Percentiles rank a stretch among this genome's conserved stretches.
phyloP scores from a whole-genome alignment of 2,329 filamentous ascomycete species.

The Capronia americana region DNA sequence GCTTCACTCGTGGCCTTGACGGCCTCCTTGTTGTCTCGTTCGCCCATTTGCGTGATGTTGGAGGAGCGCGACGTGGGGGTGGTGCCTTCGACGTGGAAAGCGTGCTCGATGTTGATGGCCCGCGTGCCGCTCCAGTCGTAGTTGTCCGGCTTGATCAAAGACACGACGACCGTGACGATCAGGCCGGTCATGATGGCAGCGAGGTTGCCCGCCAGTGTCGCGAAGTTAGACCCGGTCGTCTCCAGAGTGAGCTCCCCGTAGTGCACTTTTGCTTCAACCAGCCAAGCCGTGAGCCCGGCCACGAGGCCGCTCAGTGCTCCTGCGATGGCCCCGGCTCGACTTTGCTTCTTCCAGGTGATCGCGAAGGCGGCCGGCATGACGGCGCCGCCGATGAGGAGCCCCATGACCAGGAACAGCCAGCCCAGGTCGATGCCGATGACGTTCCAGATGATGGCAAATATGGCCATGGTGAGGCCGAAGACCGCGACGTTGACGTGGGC shows the following conservation, averaged over 20 bases:
- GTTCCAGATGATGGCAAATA: conserved; percentile 35
- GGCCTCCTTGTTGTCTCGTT: conserved; percentile 11
- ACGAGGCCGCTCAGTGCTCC: conserved; percentile 66
- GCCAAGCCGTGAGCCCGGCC: conserved; percentile 75
- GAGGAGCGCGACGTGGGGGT: conserved; percentile 2
- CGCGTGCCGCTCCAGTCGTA: conserved; percentile 76
- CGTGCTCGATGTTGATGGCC: conserved; percentile 73
- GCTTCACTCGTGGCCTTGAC: conserved; percentile 19
- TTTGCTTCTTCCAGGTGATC: conserved; percentile 80
- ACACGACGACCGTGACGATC: conserved; percentile 75
- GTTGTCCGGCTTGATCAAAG: conserved; percentile 78
- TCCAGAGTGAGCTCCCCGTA: conserved; percentile 72
- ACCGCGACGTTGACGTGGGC: conserved; percentile 73
- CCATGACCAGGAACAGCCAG: conserved; percentile 67
- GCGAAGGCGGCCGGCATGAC: conserved; percentile 82
- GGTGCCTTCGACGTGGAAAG: conserved; percentile 2
- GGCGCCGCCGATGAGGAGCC: conserved; percentile 82
- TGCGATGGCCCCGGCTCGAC: conserved; percentile 58
- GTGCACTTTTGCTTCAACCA: conserved; percentile 73
- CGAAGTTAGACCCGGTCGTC: conserved; percentile 76
- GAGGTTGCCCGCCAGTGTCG: conserved; percentile 69
- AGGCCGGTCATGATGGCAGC: conserved; percentile 77
- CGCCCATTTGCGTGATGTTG: conserved; percentile 6
- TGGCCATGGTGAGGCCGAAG: conserved; percentile 56
- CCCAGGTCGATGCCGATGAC: conserved; percentile 32